Evolutionary conservation across 345 rosid genomes (phyloP), one percentile per base, ranked within the genome.

Genomic region (Lepidium didymum): DNA sequence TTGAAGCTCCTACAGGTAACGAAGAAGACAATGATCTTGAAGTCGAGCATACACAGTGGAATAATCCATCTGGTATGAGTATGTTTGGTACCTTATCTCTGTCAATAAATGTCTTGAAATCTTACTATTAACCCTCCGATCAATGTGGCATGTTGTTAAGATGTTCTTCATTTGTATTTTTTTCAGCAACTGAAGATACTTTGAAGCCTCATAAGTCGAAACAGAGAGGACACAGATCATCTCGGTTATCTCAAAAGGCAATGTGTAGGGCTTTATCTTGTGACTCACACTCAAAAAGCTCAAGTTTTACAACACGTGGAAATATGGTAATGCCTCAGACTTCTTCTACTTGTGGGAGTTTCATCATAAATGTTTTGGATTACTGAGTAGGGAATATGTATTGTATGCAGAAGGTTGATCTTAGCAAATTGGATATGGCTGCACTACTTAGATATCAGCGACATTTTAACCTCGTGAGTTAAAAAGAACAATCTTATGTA

Each of bases 1-100:
- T 93, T 53, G 98, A 90, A 88, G 84, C 89, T 70, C 96, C 98
- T 57, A 93, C 92, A 4, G 98, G 98, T n/a, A 87, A 90, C 40
- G 97, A 90, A 75, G 96, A 80, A 58, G 94, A 88, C 53, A 87
- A 82, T n/a, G 94, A 86, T 60, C 74, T 88, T 56, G 96, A 86
- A 77, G 77, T 84, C 0, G 94, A 85, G 52, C 86, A 83, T 35
- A 69, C 72, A 10, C 88, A 73, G 10, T 87, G 87, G 84, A 93
- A 86, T 73, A 93, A 86, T 75, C 86, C 81, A 42, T 90, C 90
- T 0, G 96, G 87, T 69, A 75, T 84, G 87, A 85, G 97, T 90
- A 74, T 81, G 94, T 66, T 51, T 70, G 3, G n/a, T 69, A 44
- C 27, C 50, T 66, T 34, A 46, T 57, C 31, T 69, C 66, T 47